Percentiles rank a stretch among this genome's conserved stretches.
Evolutionary conservation across 169 alveolate genomes (phyloP).

Genomic region (Cryptosporidium felis): DNA sequence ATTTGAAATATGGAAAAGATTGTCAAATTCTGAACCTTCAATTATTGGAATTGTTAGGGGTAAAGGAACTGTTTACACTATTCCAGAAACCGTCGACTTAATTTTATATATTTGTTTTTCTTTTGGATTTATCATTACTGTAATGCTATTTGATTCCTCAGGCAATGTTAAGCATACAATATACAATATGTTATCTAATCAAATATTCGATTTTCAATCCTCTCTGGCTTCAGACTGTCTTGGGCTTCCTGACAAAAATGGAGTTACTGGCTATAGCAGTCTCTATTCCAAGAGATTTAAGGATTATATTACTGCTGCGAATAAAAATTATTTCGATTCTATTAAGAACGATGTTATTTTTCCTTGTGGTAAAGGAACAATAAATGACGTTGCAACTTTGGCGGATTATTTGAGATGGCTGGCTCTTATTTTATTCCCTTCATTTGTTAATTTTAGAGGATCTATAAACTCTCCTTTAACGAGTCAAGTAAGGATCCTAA

Average conservation of each 20-base stretch:
- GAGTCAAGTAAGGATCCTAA: background rate
- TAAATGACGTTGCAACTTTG: conserved; percentile 10
- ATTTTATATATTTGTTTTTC: background rate
- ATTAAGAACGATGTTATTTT: background rate
- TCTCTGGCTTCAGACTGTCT: conserved; percentile 23
- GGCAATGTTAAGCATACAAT: conserved; percentile 39
- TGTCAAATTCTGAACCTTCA: conserved; percentile 60
- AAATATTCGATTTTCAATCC: conserved; percentile 13
- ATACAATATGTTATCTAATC: conserved; percentile 1
- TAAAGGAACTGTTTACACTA: conserved; percentile 4
- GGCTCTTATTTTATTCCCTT: conserved; percentile 45
- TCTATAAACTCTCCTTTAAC: conserved; percentile 13
- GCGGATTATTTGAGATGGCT: conserved; percentile 66
- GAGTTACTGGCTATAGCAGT: conserved; percentile 1
- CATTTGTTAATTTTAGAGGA: background rate
- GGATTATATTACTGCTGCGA: background rate
- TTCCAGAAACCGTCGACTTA: conserved; percentile 36
- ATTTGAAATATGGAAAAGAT: background rate
- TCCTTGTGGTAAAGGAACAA: conserved; percentile 63
- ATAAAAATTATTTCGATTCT: background rate
- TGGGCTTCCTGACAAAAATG: conserved; percentile 36
- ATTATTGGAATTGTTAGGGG: conserved; percentile 32
- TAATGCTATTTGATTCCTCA: conserved; percentile 39
- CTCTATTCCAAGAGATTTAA: conserved; percentile 2
- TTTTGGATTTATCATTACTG: background rate